A percentile compares a stretch with the other conserved stretches of the same genome.
Evolutionary conservation across 352 stramenopile species (phyloP).

Genomic region (Phytophthora macrochlamydospora): DNA sequence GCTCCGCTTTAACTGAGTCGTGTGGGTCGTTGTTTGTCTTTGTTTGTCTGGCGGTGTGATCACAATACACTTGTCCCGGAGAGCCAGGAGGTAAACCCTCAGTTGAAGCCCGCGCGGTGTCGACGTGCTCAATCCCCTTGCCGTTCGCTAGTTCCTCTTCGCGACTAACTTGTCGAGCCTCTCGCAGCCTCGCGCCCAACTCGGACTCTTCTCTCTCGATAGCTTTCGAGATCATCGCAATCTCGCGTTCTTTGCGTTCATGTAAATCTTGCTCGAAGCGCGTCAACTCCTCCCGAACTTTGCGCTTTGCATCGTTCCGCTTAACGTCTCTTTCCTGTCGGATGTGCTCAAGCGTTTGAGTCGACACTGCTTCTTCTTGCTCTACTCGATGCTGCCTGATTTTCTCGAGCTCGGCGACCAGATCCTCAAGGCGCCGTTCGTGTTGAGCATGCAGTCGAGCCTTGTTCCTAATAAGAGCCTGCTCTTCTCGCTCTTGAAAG

Average conservation of each 20-base stretch:
- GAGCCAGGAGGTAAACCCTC: conserved; percentile 6
- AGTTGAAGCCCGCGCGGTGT: neutral
- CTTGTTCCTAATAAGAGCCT: conserved; percentile 67
- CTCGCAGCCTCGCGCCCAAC: conserved; percentile 31
- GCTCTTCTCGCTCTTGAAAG: conserved; percentile 76
- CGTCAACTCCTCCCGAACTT: conserved; percentile 54
- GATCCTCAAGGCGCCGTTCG: conserved; percentile 67
- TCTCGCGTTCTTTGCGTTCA: conserved; percentile 49
- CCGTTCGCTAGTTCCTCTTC: conserved; percentile 41
- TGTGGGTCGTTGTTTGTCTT: conserved; percentile 14
- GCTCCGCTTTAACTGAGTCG: conserved; percentile 1
- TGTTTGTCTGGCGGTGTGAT: neutral
- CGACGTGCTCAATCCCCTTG: conserved; percentile 1
- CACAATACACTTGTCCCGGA: conserved; percentile 4
- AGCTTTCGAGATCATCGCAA: conserved; percentile 42
- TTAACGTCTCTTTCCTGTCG: conserved; percentile 59
- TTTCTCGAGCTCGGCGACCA: conserved; percentile 63
- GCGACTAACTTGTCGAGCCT: conserved; percentile 37
- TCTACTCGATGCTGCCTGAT: conserved; percentile 59
- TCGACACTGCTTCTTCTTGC: conserved; percentile 58
- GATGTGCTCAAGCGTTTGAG: conserved; percentile 58
- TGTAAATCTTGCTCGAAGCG: conserved; percentile 54
- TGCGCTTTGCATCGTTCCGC: conserved; percentile 45
- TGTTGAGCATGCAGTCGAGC: conserved; percentile 65
- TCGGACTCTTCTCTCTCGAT: conserved; percentile 60